phyloP scores from a whole-genome alignment of 148 eudicot species.

The Fagopyrum esculentum region DNA sequence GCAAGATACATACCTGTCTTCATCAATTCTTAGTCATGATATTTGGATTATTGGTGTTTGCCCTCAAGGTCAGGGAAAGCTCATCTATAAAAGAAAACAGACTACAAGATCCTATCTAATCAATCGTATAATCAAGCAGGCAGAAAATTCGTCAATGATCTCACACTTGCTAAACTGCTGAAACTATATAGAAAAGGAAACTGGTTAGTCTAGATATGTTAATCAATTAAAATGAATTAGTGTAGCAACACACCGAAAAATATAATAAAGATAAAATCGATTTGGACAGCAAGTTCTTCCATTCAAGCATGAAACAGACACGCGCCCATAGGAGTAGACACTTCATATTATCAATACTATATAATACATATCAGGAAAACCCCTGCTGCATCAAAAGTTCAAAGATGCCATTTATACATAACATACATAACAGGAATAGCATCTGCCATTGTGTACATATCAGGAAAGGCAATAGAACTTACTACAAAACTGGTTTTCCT shows the following conservation, averaged over 20 bases:
- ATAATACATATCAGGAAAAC: conserved; percentile 2
- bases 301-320: neutral
- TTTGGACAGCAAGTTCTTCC: neutral
- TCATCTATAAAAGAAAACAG: neutral
- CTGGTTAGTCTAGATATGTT: neutral
- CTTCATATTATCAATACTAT: conserved; percentile 6
- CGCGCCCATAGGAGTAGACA: neutral
- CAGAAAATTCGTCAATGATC: neutral
- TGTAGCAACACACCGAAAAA: neutral
- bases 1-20: neutral
- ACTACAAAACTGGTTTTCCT: conserved; percentile 26
- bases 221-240: neutral
- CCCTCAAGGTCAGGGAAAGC: neutral
- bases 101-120: neutral
- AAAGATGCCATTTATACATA: conserved; percentile 5
- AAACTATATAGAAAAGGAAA: neutral
- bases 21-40: neutral
- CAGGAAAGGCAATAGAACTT: conserved; percentile 12
- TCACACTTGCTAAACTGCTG: neutral
- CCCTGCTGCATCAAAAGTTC: neutral
- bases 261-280: neutral
- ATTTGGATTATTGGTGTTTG: neutral
- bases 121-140: neutral
- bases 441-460: neutral
- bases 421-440: neutral